Conservation (phyloP, 2,329 filamentous ascomycete species). For the Tothia fuscella region DNA sequence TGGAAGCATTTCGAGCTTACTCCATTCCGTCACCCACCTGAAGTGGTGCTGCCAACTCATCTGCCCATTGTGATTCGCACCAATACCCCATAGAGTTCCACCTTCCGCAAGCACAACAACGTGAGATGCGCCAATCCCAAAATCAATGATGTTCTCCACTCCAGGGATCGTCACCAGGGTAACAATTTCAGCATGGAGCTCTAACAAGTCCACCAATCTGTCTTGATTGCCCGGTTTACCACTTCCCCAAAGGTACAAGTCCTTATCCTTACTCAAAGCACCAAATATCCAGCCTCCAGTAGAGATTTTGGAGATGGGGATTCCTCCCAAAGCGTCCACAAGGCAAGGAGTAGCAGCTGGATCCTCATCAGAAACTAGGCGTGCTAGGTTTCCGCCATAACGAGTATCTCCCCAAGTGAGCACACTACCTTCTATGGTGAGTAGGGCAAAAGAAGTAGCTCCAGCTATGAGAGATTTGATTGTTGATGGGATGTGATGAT, state of each 20-base stretch:
- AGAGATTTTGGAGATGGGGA: not conserved
- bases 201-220: not conserved
- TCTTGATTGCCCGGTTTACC: not conserved
- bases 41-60: too few relatives aligned
- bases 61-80: constrained; percentile 12
- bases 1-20: too few relatives aligned
- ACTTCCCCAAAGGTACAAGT: constrained; percentile 6
- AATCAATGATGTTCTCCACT: constrained; percentile 14
- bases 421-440: constrained; percentile 2
- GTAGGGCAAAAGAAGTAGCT: constrained; percentile 4
- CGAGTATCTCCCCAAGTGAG: constrained; percentile 8
- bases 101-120: constrained; percentile 8
- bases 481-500: not conserved
- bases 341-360: not conserved
- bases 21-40: too few relatives aligned
- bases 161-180: not conserved
- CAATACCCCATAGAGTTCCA: constrained; percentile 10
- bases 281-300: constrained; percentile 3
- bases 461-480: not conserved
- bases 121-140: constrained; percentile 10
- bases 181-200: constrained; percentile 4
- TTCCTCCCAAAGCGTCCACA: constrained; percentile 4
- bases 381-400: not conserved
- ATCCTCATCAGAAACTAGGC: not conserved
- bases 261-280: constrained; percentile 7